Base-by-base conservation (phyloP, 768 basidiomycete genomes). In the Arthromyces matolae region DNA sequence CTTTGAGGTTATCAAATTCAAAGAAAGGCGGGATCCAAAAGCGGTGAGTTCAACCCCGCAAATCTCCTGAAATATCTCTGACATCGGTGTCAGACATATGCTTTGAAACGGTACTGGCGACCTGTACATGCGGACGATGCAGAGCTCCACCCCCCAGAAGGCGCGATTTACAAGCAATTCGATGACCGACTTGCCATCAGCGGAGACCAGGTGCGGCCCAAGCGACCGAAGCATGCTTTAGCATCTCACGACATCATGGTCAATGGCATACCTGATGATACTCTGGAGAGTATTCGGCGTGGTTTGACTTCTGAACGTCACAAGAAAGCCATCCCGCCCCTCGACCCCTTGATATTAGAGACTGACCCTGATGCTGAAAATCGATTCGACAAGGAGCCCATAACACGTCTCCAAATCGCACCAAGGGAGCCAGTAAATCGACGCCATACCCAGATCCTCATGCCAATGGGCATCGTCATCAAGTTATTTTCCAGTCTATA, bases 81-180 rank as follows among this genome's bases (percentile, higher is more conserved):
- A 42, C 3, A 10, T 12, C 14, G 33, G 9, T n/a, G 10, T 13
- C 14, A 42, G 47, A 47, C 24, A 22, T 38, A 24, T 20, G 45
- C 29, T 3, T 20, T 47, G 3, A 47, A 47, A 29, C 45, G 47
- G 9, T 49, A 49, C n/a, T 49, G 47, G 47, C 31, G 47, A 24
- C 41, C 47, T 4, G 14, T 42, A 14, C 7, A 16, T 3, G 0
- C 13, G 3, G 19, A 19, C 10, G 12, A 33, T 16, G 6, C 40
- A 8, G 24, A 27, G 0, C 14, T 22, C 23, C 20, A 40, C 12
- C 39, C 32, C 5, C 12, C 27, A 7, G 46, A 47, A 37, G 33
- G 42, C 10, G 1, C 22, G 12, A 42, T 49, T 7, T 37, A 42
- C 27, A 29, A 43, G 1, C n/a, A n/a, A n/a, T n/a, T n/a, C n/a